These are phyloP conservation scores for Epicoccum sorghinum DNA, from an alignment of 2,329 filamentous ascomycete species.

Conservation along the genomic window DNA sequence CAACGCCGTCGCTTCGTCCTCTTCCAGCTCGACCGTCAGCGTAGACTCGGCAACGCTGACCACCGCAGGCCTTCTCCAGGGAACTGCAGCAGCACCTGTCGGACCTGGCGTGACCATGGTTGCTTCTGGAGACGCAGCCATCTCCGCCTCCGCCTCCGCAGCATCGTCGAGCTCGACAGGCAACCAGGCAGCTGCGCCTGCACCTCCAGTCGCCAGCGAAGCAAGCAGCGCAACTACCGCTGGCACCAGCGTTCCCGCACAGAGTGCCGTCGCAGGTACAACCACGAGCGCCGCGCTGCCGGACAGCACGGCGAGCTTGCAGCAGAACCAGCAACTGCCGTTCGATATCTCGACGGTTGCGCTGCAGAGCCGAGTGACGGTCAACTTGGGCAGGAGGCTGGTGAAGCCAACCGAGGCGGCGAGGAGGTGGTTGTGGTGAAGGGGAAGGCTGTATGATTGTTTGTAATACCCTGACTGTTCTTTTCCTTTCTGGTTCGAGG, in stretches of 20 bases:
- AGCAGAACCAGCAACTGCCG: constrained; percentile 29
- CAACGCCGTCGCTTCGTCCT: constrained; percentile 17
- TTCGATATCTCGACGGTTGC: constrained; percentile 45
- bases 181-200: constrained; percentile 5
- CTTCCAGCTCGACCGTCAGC: constrained; percentile 15
- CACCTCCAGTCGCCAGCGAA: constrained; percentile 2
- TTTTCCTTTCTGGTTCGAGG: constrained; percentile 2
- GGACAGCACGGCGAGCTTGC: constrained; percentile 17
- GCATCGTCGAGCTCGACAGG: constrained; percentile 2
- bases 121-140: constrained; percentile 18
- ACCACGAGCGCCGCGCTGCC: constrained; percentile 15
- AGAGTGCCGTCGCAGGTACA: constrained; percentile 31
- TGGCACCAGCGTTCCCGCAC: constrained; percentile 15
- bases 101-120: constrained; percentile 24
- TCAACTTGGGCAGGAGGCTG: constrained; percentile 37
- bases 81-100: constrained; percentile 25
- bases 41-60: constrained; percentile 34
- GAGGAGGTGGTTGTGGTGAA: constrained; percentile 19
- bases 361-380: constrained; percentile 45
- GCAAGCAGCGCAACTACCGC: constrained; percentile 4
- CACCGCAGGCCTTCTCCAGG: constrained; percentile 20
- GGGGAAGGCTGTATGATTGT: not conserved
- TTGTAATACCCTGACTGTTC: constrained; percentile 8
- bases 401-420: constrained; percentile 27
- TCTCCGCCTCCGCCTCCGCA: constrained; percentile 9